phyloP scores from a whole-genome alignment of 768 basidiomycete genomes.

The Kwoniella mangroviensis region DNA sequence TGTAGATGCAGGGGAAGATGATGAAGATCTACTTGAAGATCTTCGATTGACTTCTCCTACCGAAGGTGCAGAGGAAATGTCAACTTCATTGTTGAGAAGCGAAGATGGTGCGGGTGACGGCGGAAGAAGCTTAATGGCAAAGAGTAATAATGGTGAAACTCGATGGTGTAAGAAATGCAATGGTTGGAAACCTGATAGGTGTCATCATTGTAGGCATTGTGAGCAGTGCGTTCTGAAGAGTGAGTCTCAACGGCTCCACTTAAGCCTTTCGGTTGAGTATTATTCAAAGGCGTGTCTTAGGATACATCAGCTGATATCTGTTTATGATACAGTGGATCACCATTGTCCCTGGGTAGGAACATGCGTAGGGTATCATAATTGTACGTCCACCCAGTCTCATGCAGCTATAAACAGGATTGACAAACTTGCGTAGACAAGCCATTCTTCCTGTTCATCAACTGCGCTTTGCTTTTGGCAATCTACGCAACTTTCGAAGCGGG shows the following conservation, averaged over 20 bases:
- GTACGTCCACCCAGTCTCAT: slow-evolving; percentile 13
- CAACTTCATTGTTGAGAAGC: background rate
- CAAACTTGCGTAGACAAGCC: slow-evolving; percentile 40
- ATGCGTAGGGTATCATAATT: slow-evolving; percentile 54
- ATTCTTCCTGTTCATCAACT: slow-evolving; percentile 54
- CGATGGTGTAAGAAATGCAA: slow-evolving; percentile 55
- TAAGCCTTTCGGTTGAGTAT: background rate
- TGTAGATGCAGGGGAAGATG: slow-evolving; percentile 21
- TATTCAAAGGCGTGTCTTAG: background rate
- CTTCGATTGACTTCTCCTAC: background rate
- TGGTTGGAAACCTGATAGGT: slow-evolving; percentile 54
- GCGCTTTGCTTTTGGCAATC: slow-evolving; percentile 42
- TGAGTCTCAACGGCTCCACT: slow-evolving; percentile 6
- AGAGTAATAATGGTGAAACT: slow-evolving; percentile 42
- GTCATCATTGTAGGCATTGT: slow-evolving; percentile 56
- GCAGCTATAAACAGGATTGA: too few species aligned
- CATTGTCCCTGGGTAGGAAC: slow-evolving; percentile 55
- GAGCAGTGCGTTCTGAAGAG: slow-evolving; percentile 49
- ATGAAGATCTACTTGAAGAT: slow-evolving; percentile 11
- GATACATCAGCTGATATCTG: slow-evolving; percentile 20
- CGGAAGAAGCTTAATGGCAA: slow-evolving; percentile 36
- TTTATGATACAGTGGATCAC: slow-evolving; percentile 48
- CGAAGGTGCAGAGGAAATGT: background rate
- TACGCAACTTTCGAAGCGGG: slow-evolving; percentile 43
- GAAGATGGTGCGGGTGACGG: background rate